Evolutionary conservation across 768 basidiomycete genomes (phyloP), one percentile per base, ranked within the genome.

Genomic region (Boletus barrowsii): DNA sequence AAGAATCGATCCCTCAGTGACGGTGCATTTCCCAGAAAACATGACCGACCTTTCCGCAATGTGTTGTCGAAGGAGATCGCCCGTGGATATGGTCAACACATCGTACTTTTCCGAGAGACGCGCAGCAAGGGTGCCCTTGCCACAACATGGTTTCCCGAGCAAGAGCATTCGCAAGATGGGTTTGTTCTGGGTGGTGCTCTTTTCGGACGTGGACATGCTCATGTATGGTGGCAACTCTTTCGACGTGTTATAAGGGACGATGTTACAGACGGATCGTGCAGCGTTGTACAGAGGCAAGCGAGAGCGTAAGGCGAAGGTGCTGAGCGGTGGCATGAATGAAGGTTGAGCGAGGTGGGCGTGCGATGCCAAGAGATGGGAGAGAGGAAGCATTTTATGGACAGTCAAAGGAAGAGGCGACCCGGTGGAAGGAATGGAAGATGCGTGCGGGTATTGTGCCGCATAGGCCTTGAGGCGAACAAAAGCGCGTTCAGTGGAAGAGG

Each of bases 21-120:
- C 49, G 10, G 10, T 30, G 33, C 20, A 55, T 20, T 32, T 40
- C 22, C 29, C 14, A 42, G 22, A 33, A 22, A 14, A 26, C 36
- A 20, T 1, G 15, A 64, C 78, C 26, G 47, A 83, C 79, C 77
- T 70, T 60, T 88, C 82, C 14, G 78, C 73, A 60, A 96, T 93
- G 60, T 96, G 88, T 55, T 86, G 85, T 57, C 93, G 78, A 58
- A 95, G 73, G 20, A 94, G 73, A 70, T 96, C 92, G 18, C 92
- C 93, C 3, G 90, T 90, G 4, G 89, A 92, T 53, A 94, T 72
- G 26, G 84, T 80, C 15, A 83, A 61, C 39, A 94, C 79, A 59
- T 87, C 83, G 68, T 88, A 93, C 64, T 87, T 87, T 58, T 83
- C 77, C 49, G 87, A 81, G 33, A 95, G 79, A 36, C 84, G 79